A percentile compares a stretch with the other conserved stretches of the same genome.
Conservation (phyloP, 495 filamentous ascomycete species). For the Symbiotaphrina buchneri region DNA sequence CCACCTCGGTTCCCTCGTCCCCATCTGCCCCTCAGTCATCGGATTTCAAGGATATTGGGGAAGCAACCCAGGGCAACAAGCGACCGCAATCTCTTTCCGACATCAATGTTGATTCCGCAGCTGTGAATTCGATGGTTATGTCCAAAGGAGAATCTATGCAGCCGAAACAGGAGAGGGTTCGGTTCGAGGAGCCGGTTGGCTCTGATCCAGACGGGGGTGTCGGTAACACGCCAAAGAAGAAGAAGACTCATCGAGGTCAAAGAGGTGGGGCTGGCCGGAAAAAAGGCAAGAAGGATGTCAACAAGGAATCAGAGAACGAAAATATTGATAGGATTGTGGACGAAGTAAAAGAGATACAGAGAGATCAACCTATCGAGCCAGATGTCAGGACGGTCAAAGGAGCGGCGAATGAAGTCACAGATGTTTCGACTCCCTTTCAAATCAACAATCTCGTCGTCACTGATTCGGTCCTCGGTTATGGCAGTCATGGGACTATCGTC, state of each 20-base stretch:
- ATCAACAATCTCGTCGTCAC: constrained; percentile 57
- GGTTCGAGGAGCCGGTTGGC: constrained; percentile 1
- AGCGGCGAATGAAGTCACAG: constrained; percentile 18
- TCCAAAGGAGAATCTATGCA: background rate
- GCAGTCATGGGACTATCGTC: constrained; percentile 72
- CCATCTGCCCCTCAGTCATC: no score
- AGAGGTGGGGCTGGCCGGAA: constrained; percentile 59
- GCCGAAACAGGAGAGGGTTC: constrained; percentile 10
- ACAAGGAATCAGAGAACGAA: constrained; percentile 19
- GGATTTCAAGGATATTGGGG: no score
- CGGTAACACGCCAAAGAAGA: constrained; percentile 35
- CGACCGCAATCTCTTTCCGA: no score
- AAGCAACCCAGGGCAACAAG: no score
- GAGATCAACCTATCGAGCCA: constrained; percentile 15
- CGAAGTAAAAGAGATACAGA: constrained; percentile 10
- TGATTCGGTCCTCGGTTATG: constrained; percentile 49
- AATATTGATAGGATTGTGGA: constrained; percentile 16
- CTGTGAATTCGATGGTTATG: no score
- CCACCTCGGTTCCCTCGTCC: no score
- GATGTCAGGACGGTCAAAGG: constrained; percentile 19
- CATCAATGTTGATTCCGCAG: no score
- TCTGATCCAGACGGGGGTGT: constrained; percentile 17
- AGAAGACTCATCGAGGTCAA: constrained; percentile 60
- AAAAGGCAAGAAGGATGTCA: constrained; percentile 28
- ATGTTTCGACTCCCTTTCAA: constrained; percentile 33